These are phyloP conservation scores for Punica granatum DNA, from an alignment of 345 rosid species.

Conservation along the genomic window DNA sequence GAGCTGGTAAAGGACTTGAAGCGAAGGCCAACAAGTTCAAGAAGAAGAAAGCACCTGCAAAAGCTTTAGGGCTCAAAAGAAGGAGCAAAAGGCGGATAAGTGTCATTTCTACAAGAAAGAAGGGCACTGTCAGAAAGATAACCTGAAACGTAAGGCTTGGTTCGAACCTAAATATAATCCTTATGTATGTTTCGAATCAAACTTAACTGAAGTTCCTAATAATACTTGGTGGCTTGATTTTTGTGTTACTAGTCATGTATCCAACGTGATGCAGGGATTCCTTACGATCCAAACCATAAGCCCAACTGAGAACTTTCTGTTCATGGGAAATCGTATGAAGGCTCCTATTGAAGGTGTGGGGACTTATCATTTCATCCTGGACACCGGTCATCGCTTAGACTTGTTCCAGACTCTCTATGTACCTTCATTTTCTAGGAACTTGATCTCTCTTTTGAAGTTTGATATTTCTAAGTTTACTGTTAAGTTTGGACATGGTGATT, in stretches of 20 bases:
- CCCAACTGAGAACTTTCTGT: slow-evolving; percentile 6
- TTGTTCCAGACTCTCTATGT: slow-evolving; percentile 7
- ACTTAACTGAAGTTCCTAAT: slow-evolving; percentile 7
- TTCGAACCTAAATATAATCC: slow-evolving; percentile 13
- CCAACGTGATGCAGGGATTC: slow-evolving; percentile 14
- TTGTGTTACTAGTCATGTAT: slow-evolving; percentile 7
- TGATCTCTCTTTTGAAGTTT: slow-evolving; percentile 8
- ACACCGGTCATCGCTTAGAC: slow-evolving; percentile 3
- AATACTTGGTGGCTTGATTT: slow-evolving; percentile 8
- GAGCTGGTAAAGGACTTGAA: neutral
- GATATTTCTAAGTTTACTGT: slow-evolving; percentile 7
- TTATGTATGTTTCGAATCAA: no score
- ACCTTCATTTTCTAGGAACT: slow-evolving; percentile 6
- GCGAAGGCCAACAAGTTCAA: slow-evolving; percentile 2
- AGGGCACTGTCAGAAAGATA: slow-evolving; percentile 9
- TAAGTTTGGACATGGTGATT: slow-evolving; percentile 10
- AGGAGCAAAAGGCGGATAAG: no score
- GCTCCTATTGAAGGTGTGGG: slow-evolving; percentile 7
- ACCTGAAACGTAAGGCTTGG: slow-evolving; percentile 7
- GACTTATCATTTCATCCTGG: slow-evolving; percentile 8
- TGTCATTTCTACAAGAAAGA: neutral
- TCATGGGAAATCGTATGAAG: slow-evolving; percentile 10
- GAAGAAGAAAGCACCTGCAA: neutral
- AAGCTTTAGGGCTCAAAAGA: slow-evolving; percentile 6
- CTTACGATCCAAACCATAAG: slow-evolving; percentile 17